phyloP scores from a whole-genome alignment of 495 filamentous ascomycete genomes.

The Pseudoneurospora amorphoporcata region DNA sequence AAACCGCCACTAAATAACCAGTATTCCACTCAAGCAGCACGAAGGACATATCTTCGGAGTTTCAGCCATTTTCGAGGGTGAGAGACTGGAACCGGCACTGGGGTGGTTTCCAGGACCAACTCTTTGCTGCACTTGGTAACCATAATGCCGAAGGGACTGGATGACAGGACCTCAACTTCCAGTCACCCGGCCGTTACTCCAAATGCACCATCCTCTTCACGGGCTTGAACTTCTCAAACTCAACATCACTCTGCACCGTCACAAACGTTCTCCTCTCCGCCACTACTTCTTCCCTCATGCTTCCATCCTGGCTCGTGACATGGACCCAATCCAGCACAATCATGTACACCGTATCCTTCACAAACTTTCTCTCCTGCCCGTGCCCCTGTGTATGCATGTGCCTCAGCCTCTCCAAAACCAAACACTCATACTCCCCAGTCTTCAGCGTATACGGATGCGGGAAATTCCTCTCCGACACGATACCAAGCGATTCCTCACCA shows the following conservation, averaged over 20 bases:
- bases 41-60: background rate
- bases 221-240: background rate
- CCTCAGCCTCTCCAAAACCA: constrained; percentile 5
- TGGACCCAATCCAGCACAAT: constrained; percentile 4
- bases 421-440: constrained; percentile 1
- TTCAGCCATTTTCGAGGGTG: background rate
- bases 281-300: background rate
- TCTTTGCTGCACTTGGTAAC: background rate
- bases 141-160: background rate
- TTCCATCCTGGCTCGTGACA: background rate
- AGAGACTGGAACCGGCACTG: background rate
- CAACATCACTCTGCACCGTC: background rate
- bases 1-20: background rate
- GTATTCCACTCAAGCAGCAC: background rate
- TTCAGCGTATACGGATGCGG: constrained; percentile 9
- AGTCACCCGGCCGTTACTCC: background rate
- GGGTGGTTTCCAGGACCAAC: background rate
- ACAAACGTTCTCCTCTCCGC: constrained; percentile 6
- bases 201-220: background rate
- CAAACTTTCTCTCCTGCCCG: background rate
- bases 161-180: background rate
- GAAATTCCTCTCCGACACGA: constrained; percentile 11
- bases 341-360: constrained; percentile 2
- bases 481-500: background rate
- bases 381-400: background rate